phyloP scores from a whole-genome alignment of 148 eudicot species.

The Heliosperma pusillum region DNA sequence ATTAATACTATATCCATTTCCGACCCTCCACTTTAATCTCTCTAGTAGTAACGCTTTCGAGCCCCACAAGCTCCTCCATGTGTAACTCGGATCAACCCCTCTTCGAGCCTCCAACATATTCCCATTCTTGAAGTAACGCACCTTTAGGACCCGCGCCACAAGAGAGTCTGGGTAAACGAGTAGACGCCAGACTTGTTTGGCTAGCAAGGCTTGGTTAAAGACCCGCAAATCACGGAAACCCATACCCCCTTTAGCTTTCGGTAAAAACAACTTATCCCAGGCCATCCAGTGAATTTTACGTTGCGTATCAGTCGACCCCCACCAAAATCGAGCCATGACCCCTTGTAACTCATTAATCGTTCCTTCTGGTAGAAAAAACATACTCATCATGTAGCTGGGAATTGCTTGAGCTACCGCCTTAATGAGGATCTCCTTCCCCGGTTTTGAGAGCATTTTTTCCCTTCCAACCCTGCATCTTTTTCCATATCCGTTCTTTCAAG shows the following conservation, averaged over 20 bases:
- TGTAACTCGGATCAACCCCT: background rate
- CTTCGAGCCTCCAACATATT: background rate
- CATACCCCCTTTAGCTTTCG: background rate
- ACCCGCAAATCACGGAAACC: background rate
- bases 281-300: background rate
- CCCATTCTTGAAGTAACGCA: background rate
- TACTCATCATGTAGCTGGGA: background rate
- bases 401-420: background rate
- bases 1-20: background rate
- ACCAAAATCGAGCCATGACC: conserved; percentile 8
- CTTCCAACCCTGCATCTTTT: background rate
- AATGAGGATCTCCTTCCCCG: background rate
- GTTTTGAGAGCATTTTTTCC: background rate
- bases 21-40: background rate
- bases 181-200: background rate
- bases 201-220: background rate
- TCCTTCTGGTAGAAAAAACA: too few species aligned
- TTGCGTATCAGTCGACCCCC: background rate
- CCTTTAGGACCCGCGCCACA: background rate
- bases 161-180: background rate
- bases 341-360: too few species aligned
- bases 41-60: background rate
- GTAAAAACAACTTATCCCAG: background rate
- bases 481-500: background rate
- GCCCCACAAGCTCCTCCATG: background rate